These are phyloP conservation scores for Rhynchospora breviuscula DNA, from an alignment of 176 grass and related monocot species.

Conservation along the genomic window DNA sequence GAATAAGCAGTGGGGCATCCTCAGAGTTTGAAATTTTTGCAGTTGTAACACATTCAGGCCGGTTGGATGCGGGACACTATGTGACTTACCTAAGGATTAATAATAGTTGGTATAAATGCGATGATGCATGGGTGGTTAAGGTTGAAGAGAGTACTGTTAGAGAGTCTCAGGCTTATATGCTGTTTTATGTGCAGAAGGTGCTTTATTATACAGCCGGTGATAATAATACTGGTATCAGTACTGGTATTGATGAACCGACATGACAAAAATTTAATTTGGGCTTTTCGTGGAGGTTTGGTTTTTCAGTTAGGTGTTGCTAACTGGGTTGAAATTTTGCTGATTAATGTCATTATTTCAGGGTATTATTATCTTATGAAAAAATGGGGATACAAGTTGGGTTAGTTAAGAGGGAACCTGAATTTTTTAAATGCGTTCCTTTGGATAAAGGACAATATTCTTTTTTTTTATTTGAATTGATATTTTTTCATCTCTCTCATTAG, in stretches of 20 bases:
- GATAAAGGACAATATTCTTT: constrained; percentile 6
- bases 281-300: background rate
- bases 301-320: constrained; percentile 1
- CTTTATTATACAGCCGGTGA: constrained; percentile 83
- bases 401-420: constrained; percentile 21
- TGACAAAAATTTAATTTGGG: background rate
- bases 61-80: constrained; percentile 87
- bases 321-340: constrained; percentile 18
- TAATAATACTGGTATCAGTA: constrained; percentile 21
- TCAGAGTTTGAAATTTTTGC: constrained; percentile 94
- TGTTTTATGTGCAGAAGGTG: constrained; percentile 96
- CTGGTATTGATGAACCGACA: background rate
- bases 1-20: constrained; percentile 31
- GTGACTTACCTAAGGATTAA: constrained; percentile 79
- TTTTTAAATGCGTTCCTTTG: constrained; percentile 27
- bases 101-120: constrained; percentile 91
- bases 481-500: background rate
- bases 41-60: constrained; percentile 75
- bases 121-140: constrained; percentile 87
- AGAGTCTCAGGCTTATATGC: constrained; percentile 88
- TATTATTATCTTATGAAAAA: background rate
- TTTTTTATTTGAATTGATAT: background rate
- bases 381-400: background rate
- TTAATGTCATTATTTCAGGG: background rate
- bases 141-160: constrained; percentile 82